Conservation (phyloP, 2,329 filamentous ascomycete genomes). For the Fusarium xyrophilum region DNA sequence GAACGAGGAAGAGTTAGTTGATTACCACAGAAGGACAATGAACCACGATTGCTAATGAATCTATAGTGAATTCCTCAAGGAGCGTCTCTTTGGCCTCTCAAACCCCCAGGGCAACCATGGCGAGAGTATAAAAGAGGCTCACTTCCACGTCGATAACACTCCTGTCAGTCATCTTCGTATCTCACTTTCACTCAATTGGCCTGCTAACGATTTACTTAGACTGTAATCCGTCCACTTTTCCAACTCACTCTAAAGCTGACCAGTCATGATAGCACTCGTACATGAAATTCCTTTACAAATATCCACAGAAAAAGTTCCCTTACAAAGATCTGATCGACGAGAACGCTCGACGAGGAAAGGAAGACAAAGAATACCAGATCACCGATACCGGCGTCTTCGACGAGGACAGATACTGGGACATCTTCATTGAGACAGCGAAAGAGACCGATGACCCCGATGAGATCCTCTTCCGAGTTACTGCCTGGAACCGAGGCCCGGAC, state of each 20-base stretch:
- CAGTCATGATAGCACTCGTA: constrained; percentile 77
- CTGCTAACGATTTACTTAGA: constrained; percentile 47
- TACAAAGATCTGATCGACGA: constrained; percentile 88
- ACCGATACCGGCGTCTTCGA: constrained; percentile 88
- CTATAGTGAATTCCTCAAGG: constrained; percentile 85
- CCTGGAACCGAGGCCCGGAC: constrained; percentile 93
- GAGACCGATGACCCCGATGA: constrained; percentile 92
- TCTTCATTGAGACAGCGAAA: constrained; percentile 95
- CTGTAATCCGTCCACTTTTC: constrained; percentile 47
- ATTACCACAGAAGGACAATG: background rate
- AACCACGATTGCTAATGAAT: constrained; percentile 49
- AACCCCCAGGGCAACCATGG: constrained; percentile 98
- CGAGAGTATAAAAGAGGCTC: constrained; percentile 94
- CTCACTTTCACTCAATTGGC: background rate
- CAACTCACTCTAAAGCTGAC: constrained; percentile 16
- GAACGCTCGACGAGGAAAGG: constrained; percentile 77
- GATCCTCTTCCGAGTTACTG: constrained; percentile 90
- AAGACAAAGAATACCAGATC: constrained; percentile 89
- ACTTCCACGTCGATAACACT: constrained; percentile 96
- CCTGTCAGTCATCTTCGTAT: constrained; percentile 61
- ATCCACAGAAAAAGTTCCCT: constrained; percentile 89
- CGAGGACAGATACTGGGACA: constrained; percentile 94
- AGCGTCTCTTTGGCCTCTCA: constrained; percentile 91
- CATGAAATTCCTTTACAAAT: constrained; percentile 99
- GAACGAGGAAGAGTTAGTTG: constrained; percentile 87